Evolutionary conservation across 2,329 filamentous ascomycete genomes (phyloP), one percentile per base, ranked within the genome.

Genomic region (Cryphonectria nitschkei): DNA sequence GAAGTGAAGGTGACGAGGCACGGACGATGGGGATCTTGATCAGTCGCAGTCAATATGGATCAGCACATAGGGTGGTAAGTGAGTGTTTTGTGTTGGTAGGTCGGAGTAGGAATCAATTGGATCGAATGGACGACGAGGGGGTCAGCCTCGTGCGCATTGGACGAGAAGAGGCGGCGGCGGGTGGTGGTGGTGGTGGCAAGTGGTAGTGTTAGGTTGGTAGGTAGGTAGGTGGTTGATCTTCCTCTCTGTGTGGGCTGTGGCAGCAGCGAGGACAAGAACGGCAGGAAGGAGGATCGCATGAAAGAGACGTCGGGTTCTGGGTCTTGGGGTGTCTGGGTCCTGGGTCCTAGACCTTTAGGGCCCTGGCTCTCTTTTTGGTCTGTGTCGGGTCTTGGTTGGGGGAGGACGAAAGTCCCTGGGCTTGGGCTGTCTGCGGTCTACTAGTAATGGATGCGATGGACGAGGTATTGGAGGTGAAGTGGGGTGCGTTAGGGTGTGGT

Each of bases 1-100:
- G 63, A 60, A 68, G 69, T 26, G 65, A 60, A 41, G 39, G 67
- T 65, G 67, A 67, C 65, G 37, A 50, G 65, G 69, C 41, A 43
- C 19, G 43, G 50, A 65, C 22, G 41, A 50, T 39, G 29, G 39
- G 46, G 65, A 43, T 39, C 65, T 46, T 46, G 39, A n/a, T 41
- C 16, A 29, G 46, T 52, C 19, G 65, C 39, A 14, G 39, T 26
- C 39, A 37, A 43, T 56, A 61, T 43, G 26, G 54, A 60, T 41
- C 65, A 60, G 65, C 41, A 67, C 65, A 67, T 19, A 34, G 22
- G 52, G 54, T 26, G 50, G 46, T 66, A 60, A 39, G 54, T 34
- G 56, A 60, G 65, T 66, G 65, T 41, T 60, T 61, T 60, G 63
- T 34, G 65, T 60, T 67, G 65, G 65, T 56, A 56, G 65, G 65